phyloP scores from a whole-genome alignment of 371 early-diverging fungal species.

The Syncephalis fuscata region DNA sequence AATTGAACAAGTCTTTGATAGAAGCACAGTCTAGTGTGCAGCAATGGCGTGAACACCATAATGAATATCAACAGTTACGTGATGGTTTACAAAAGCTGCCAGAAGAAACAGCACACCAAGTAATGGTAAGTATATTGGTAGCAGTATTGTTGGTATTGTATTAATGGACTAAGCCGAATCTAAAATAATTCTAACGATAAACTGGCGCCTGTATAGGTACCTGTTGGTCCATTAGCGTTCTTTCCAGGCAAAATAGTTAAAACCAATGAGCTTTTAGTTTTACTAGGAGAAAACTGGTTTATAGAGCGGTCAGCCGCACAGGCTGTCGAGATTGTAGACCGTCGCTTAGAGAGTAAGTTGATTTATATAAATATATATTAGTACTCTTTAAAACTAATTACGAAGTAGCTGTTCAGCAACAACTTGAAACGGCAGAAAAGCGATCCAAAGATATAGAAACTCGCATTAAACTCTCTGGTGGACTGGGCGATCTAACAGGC shows the following conservation, averaged over 20 bases:
- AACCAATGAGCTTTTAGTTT: constrained; percentile 74
- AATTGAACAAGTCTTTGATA: not conserved
- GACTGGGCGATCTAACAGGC: not conserved
- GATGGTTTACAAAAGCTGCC: constrained; percentile 27
- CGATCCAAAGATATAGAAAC: constrained; percentile 10
- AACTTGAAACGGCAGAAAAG: constrained; percentile 30
- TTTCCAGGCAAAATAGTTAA: constrained; percentile 75
- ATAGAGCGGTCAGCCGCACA: constrained; percentile 64
- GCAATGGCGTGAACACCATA: constrained; percentile 25
- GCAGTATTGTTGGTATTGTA: too few species aligned
- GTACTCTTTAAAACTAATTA: constrained; percentile 21
- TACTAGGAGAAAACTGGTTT: constrained; percentile 85
- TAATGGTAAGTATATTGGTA: constrained; percentile 25
- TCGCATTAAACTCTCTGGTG: not conserved
- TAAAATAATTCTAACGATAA: too few species aligned
- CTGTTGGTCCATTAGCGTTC: constrained; percentile 70
- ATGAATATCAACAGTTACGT: constrained; percentile 36
- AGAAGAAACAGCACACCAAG: constrained; percentile 22
- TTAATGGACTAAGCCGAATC: too few species aligned
- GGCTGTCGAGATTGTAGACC: constrained; percentile 47
- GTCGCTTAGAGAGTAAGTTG: constrained; percentile 50
- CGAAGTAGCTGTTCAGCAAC: constrained; percentile 36
- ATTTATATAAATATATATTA: too few species aligned
- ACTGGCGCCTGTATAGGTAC: constrained; percentile 26
- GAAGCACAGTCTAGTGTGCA: constrained; percentile 6